Base-by-base conservation (phyloP, 495 filamentous ascomycete species). In the Penicillium roqueforti region DNA sequence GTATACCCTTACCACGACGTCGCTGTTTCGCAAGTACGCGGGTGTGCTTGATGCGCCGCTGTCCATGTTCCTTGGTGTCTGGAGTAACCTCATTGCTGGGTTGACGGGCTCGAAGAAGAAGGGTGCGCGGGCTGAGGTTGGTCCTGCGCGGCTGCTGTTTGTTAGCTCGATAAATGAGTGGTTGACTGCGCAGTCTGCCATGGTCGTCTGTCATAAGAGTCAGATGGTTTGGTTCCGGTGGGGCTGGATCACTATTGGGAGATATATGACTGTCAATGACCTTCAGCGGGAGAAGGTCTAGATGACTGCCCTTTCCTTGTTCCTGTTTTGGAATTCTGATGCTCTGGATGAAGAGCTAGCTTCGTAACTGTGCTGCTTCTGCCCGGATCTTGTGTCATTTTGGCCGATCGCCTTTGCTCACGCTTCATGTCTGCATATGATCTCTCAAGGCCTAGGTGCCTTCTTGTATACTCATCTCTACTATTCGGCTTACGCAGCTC, bases 171-270 rank as follows among this genome's bases (percentile, higher is more conserved):
- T 74, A 37, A 60, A 51, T 39, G 80, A 76, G 63, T 86, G 82
- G 65, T 69, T 85, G 65, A 81, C 72, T 23, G 93, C 88, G 40
- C 85, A 89, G 74, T 76, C 71, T 40, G 93, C 93, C 16, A 98
- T 98, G 93, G 87, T 86, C 0, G 75, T 78, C 43, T 91, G 84
- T 9, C 93, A 98, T 72, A 75, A 82, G 76, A 97, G 92, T 70
- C 93, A 98, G 80, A 98, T 98, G 93, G 79, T 87, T 34, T 98
- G 93, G 93, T 98, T 97, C 65, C 81, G 93, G 9, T 97, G 90
- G 84, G 91, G 91, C 0, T 98, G 93, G 93, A 95, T 98, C 62
- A 77, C 80, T 5, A 59, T 96, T 51, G 91, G 90, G 54, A 76
- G 93, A 54, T 98, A 97, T 73, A 97, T 98, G 93, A 81, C 88